Evolutionary conservation across 148 eudicot genomes (phyloP).

Genomic region (Selenicereus undatus): DNA sequence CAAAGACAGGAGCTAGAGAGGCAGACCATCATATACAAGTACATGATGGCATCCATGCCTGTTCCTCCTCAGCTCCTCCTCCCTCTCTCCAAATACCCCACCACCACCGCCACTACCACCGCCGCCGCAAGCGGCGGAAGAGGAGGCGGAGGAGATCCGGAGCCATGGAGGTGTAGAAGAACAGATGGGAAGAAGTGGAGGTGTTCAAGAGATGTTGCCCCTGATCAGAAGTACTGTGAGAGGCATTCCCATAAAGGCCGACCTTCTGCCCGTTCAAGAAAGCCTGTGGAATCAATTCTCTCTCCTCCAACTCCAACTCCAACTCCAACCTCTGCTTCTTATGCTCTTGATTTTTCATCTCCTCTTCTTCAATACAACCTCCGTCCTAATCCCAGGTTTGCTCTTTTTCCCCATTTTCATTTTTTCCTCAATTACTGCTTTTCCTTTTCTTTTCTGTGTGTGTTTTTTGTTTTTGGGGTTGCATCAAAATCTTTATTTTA

Average conservation of each 20-base stretch:
- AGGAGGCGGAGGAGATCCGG: slow-evolving; percentile 45
- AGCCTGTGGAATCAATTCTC: slow-evolving; percentile 74
- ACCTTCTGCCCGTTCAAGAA: slow-evolving; percentile 79
- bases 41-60: slow-evolving; percentile 66
- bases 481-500: not conserved
- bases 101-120: not conserved
- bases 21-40: slow-evolving; percentile 64
- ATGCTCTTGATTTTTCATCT: not conserved
- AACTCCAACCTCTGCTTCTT: not conserved
- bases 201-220: slow-evolving; percentile 76
- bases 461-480: not conserved
- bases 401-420: not conserved
- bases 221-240: slow-evolving; percentile 87
- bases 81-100: slow-evolving; percentile 28
- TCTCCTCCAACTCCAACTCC: not conserved
- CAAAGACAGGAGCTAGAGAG: slow-evolving; percentile 79
- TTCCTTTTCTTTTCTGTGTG: no score
- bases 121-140: not conserved
- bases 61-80: slow-evolving; percentile 66
- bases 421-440: not conserved
- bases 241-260: slow-evolving; percentile 66
- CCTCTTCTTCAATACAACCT: not conserved
- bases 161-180: slow-evolving; percentile 86
- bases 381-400: not conserved
- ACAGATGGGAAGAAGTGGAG: slow-evolving; percentile 91